Conservation (phyloP, 2,329 filamentous ascomycete genomes). For the Verticillium nubilum region DNA sequence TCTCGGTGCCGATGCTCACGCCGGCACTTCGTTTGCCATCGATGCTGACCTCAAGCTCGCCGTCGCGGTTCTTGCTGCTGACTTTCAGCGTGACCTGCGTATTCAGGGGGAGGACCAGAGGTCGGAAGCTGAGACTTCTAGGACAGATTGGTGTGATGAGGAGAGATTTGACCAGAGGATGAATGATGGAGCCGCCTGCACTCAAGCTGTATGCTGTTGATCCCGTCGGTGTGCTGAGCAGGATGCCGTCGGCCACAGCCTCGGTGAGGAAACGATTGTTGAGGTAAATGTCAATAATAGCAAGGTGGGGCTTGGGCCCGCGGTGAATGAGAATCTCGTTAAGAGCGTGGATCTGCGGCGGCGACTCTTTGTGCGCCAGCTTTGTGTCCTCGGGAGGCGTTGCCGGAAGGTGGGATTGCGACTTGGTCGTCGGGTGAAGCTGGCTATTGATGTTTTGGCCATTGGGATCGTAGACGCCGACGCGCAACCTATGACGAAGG, state of each 20-base stretch:
- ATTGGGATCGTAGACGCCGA: constrained; percentile 71
- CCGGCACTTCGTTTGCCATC: constrained; percentile 67
- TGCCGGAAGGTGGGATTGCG: constrained; percentile 25
- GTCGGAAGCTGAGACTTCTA: constrained; percentile 84
- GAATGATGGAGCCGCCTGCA: constrained; percentile 86
- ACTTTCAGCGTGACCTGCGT: constrained; percentile 78
- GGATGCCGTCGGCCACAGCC: constrained; percentile 90
- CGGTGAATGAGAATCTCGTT: constrained; percentile 95
- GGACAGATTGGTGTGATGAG: constrained; percentile 93
- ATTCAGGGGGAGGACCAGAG: constrained; percentile 81
- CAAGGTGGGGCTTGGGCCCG: constrained; percentile 82
- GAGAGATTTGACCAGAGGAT: constrained; percentile 83
- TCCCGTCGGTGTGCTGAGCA: constrained; percentile 89
- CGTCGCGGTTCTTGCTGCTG: constrained; percentile 72
- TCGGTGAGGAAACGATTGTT: constrained; percentile 88
- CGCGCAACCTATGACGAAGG: constrained; percentile 78
- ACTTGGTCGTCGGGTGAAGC: constrained; percentile 36
- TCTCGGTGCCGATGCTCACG: constrained; percentile 72
- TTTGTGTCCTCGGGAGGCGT: constrained; percentile 11
- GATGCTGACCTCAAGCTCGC: constrained; percentile 73
- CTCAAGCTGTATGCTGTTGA: constrained; percentile 95
- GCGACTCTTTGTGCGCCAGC: constrained; percentile 13
- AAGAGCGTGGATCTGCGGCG: constrained; percentile 62
- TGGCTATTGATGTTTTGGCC: constrained; percentile 54
- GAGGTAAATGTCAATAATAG: constrained; percentile 86